These are phyloP conservation scores for Sphagnum contortum DNA, from an alignment of 225 moss, liverwort and hornwort genomes.

Conservation along the genomic window DNA sequence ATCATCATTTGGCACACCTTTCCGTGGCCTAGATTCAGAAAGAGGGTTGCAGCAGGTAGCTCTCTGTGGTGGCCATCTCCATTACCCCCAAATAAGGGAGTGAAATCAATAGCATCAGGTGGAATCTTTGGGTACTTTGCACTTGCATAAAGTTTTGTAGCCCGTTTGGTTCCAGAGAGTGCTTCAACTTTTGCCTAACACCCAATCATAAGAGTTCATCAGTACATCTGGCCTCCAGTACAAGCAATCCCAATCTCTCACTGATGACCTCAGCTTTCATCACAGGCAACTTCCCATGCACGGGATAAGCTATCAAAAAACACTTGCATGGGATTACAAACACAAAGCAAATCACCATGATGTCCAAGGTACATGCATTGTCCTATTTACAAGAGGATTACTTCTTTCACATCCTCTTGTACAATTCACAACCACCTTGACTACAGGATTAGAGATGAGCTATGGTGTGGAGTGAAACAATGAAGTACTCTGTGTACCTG, in stretches of 20 bases:
- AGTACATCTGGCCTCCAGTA: not conserved
- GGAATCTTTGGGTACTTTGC: slow-evolving; percentile 65
- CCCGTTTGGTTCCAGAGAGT: slow-evolving; percentile 79
- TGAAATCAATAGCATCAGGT: slow-evolving; percentile 53
- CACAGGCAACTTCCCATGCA: no score
- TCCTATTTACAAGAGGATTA: no score
- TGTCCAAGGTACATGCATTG: no score
- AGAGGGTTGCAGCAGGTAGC: slow-evolving; percentile 41
- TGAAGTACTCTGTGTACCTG: no score
- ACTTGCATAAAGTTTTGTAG: slow-evolving; percentile 71
- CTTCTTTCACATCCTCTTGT: no score
- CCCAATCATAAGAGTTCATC: not conserved
- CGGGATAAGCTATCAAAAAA: no score
- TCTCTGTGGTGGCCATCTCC: slow-evolving; percentile 16
- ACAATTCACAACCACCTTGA: no score
- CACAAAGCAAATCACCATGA: no score
- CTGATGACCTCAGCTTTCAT: no score
- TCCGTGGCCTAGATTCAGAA: slow-evolving; percentile 56
- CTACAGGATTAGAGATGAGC: no score
- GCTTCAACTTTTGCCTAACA: slow-evolving; percentile 74
- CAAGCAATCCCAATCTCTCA: not conserved
- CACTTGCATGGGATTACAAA: no score
- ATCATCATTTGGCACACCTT: slow-evolving; percentile 32
- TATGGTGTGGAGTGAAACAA: no score
- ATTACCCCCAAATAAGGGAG: slow-evolving; percentile 64